Conservation (phyloP, 208 protist species). For the Leishmania arabica region DNA sequence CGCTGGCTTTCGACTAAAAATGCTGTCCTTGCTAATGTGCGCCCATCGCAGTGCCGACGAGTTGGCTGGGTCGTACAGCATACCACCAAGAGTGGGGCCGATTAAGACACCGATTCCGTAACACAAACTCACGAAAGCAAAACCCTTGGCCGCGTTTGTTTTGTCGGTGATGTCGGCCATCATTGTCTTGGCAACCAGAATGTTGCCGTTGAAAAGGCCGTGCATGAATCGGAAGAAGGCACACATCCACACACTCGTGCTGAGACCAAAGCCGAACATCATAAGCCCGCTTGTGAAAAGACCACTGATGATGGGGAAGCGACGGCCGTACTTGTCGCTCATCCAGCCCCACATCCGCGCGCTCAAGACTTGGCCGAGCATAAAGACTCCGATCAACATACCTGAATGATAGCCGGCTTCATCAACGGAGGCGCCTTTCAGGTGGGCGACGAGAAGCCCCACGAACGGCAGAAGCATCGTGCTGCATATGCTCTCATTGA, state of each 20-base stretch:
- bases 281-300: constrained; percentile 61
- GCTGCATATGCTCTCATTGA: constrained; percentile 63
- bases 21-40: constrained; percentile 41
- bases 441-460: constrained; percentile 53
- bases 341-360: constrained; percentile 58
- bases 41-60: constrained; percentile 36
- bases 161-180: constrained; percentile 77
- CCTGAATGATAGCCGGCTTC: constrained; percentile 64
- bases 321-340: constrained; percentile 67
- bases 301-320: constrained; percentile 50
- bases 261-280: constrained; percentile 71
- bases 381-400: constrained; percentile 55
- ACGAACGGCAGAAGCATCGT: constrained; percentile 75
- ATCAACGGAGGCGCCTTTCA: constrained; percentile 34
- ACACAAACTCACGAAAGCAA: constrained; percentile 95
- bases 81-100: constrained; percentile 57
- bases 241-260: constrained; percentile 49
- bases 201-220: constrained; percentile 74
- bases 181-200: constrained; percentile 78
- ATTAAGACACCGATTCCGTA: constrained; percentile 61
- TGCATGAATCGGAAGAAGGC: constrained; percentile 67
- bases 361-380: constrained; percentile 64
- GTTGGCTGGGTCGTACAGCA: constrained; percentile 63
- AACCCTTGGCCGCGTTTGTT: constrained; percentile 82
- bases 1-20: constrained; percentile 46